These are phyloP conservation scores for Russula brevipes DNA, from an alignment of 768 basidiomycete genomes.

Conservation along the genomic window DNA sequence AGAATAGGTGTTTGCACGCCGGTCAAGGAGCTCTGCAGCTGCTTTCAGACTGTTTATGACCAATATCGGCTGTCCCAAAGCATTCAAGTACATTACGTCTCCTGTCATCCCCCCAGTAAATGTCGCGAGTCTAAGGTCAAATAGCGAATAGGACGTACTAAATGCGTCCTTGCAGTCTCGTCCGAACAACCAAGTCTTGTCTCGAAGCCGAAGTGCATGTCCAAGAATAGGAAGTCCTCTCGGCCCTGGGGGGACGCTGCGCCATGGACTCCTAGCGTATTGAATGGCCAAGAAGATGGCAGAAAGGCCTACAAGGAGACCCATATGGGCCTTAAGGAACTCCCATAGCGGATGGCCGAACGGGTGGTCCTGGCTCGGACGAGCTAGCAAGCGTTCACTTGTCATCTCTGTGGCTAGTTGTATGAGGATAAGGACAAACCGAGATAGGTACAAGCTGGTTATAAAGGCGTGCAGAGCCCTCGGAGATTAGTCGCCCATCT, in stretches of 20 bases:
- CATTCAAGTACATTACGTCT: not conserved
- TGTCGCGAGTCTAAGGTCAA: not conserved
- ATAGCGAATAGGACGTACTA: not conserved
- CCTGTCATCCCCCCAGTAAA: not conserved
- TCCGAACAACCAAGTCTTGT: not conserved
- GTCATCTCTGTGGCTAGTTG: not conserved
- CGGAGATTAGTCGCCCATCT: no score
- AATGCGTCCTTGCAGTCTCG: not conserved
- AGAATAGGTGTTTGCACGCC: not conserved
- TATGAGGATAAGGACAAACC: no score
- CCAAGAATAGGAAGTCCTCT: not conserved
- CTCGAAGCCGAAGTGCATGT: not conserved
- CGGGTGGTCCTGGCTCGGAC: not conserved
- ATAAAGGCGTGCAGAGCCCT: no score
- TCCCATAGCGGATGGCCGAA: not conserved
- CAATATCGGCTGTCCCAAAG: not conserved
- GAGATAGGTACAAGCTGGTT: no score
- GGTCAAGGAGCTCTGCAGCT: not conserved
- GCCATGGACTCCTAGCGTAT: not conserved
- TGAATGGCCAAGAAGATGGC: not conserved
- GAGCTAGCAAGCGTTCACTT: not conserved
- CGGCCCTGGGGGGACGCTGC: slow-evolving; percentile 2
- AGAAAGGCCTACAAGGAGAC: not conserved
- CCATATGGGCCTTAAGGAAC: not conserved
- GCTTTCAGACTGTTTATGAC: not conserved